Conservation (phyloP, 768 basidiomycete genomes). For the Lyophyllum semitale region DNA sequence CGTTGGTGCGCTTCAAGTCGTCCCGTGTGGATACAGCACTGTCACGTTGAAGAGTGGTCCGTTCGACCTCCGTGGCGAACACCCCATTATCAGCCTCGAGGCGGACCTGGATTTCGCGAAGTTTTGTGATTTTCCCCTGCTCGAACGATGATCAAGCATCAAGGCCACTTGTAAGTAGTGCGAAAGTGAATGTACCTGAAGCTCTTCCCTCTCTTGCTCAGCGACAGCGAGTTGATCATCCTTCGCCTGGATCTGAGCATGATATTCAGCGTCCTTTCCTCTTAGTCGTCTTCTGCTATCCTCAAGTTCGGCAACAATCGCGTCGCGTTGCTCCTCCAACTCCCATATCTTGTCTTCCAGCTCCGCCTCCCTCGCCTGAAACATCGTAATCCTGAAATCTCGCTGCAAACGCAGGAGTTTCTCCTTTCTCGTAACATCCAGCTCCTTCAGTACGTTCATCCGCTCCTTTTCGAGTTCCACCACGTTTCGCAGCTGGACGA, state of each 20-base stretch:
- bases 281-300: constrained; percentile 28
- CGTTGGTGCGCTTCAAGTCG: constrained; percentile 57
- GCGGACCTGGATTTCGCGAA: constrained; percentile 54
- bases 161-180: constrained; percentile 2
- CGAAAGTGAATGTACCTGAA: constrained; percentile 37
- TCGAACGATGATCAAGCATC: constrained; percentile 1
- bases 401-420: constrained; percentile 60
- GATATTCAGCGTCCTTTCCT: constrained; percentile 32
- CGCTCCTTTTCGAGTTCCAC: constrained; percentile 58
- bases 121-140: constrained; percentile 37
- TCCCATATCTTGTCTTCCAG: constrained; percentile 54
- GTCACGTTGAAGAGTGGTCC: constrained; percentile 59
- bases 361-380: constrained; percentile 63
- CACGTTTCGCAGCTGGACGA: constrained; percentile 61
- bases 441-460: constrained; percentile 50
- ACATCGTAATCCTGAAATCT: constrained; percentile 69
- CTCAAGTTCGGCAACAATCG: constrained; percentile 22
- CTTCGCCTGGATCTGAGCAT: constrained; percentile 39
- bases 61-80: constrained; percentile 53
- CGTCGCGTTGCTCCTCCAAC: constrained; percentile 50
- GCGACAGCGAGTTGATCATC: constrained; percentile 37
- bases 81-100: constrained; percentile 49
- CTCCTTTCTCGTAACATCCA: constrained; percentile 56
- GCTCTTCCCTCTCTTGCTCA: constrained; percentile 45
- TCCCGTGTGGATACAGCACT: constrained; percentile 50